These are phyloP conservation scores for Crataegus laevigata DNA, from an alignment of 306 rosid species.

Conservation along the genomic window DNA sequence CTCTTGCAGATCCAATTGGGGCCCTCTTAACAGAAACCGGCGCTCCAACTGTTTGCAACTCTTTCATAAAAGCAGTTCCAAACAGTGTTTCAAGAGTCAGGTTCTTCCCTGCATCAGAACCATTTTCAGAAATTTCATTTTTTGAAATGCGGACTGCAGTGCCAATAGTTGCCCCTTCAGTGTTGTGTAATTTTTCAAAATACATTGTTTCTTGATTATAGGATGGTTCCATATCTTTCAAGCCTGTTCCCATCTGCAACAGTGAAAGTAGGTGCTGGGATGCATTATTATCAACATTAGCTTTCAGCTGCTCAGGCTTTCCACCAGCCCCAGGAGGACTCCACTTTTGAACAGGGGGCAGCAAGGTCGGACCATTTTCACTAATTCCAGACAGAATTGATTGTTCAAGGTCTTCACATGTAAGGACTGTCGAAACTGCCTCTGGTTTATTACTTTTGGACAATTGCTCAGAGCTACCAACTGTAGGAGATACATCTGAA, in stretches of 20 bases:
- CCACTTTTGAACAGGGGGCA: slow-evolving; percentile 32
- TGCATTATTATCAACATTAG: slow-evolving; percentile 55
- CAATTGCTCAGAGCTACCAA: slow-evolving; percentile 36
- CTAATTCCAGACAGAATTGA: slow-evolving; percentile 67
- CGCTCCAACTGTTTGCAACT: slow-evolving; percentile 91
- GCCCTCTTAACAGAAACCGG: slow-evolving; percentile 86
- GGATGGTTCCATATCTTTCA: slow-evolving; percentile 33
- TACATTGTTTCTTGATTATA: slow-evolving; percentile 22
- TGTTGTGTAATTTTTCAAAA: slow-evolving; percentile 24
- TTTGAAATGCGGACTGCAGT: slow-evolving; percentile 29
- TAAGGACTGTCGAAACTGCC: slow-evolving; percentile 62
- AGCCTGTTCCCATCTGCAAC: slow-evolving; percentile 63
- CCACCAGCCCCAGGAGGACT: slow-evolving; percentile 26
- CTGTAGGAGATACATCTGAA: slow-evolving; percentile 27
- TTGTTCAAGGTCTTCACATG: slow-evolving; percentile 95
- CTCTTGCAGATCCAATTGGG: slow-evolving; percentile 45
- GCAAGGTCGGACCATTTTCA: slow-evolving; percentile 34
- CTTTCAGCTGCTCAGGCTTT: slow-evolving; percentile 39
- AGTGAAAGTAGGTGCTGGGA: slow-evolving; percentile 80
- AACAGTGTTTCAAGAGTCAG: slow-evolving; percentile 85
- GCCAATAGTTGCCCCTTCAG: slow-evolving; percentile 34
- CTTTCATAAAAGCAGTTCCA: slow-evolving; percentile 98
- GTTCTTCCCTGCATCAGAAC: slow-evolving; percentile 44
- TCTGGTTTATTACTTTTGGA: slow-evolving; percentile 46
- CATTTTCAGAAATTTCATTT: slow-evolving; percentile 42